Evolutionary conservation across 352 stramenopile species (phyloP).

Genomic region (Phytophthora fragariae): DNA sequence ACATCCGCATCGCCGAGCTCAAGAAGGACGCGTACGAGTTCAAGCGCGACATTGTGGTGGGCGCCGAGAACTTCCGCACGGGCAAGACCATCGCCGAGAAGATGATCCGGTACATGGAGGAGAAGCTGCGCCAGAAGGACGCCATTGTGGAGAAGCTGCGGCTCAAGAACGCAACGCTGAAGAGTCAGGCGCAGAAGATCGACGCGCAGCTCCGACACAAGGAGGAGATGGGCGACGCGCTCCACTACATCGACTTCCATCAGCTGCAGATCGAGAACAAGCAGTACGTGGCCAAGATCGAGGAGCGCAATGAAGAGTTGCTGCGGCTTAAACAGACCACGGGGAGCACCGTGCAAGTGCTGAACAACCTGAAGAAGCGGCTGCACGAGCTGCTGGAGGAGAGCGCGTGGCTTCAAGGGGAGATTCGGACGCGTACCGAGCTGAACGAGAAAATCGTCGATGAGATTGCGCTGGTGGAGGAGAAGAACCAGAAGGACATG

Average conservation of each 20-base stretch:
- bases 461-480: conserved; percentile 73
- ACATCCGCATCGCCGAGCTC: conserved; percentile 94
- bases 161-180: conserved; percentile 95
- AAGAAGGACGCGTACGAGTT: conserved; percentile 98
- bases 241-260: conserved; percentile 98
- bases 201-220: conserved; percentile 93
- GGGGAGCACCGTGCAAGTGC: conserved; percentile 87
- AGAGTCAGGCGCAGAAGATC: conserved; percentile 93
- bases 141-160: conserved; percentile 93
- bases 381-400: conserved; percentile 89
- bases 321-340: conserved; percentile 93
- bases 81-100: conserved; percentile 95
- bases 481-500: conserved; percentile 77
- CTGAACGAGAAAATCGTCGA: conserved; percentile 90
- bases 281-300: conserved; percentile 95
- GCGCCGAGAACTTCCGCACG: conserved; percentile 94
- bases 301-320: conserved; percentile 95
- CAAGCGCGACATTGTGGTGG: conserved; percentile 95
- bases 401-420: conserved; percentile 76
- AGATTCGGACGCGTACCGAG: conserved; percentile 84
- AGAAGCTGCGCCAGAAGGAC: conserved; percentile 94
- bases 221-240: conserved; percentile 94
- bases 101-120: conserved; percentile 96
- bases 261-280: conserved; percentile 98
- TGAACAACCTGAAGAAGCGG: conserved; percentile 93